Evolutionary conservation across 805 yeast genomes (phyloP).

Genomic region (Sugiyamaella valdiviana): DNA sequence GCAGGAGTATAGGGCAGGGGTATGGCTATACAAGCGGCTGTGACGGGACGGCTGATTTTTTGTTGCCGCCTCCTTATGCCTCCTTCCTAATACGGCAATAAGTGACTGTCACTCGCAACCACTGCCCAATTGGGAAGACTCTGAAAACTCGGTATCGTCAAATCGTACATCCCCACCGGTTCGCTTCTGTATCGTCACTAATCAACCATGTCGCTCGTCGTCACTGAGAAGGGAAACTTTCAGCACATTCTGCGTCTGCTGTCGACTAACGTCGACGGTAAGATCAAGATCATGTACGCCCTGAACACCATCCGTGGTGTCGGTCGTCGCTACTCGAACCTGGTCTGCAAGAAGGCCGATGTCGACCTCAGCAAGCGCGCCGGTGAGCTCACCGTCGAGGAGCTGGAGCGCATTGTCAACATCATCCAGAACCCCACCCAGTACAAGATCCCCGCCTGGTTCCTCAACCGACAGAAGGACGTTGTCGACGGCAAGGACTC

Average conservation of each 20-base stretch:
- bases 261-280: slow-evolving; percentile 99
- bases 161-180: background rate
- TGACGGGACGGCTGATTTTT: no score
- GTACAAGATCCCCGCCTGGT: slow-evolving; percentile 99
- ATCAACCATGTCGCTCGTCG: slow-evolving; percentile 83
- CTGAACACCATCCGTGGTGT: slow-evolving; percentile 99
- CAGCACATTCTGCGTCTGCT: slow-evolving; percentile 99
- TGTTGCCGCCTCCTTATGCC: no score
- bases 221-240: slow-evolving; percentile 98
- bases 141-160: background rate
- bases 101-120: background rate
- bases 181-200: slow-evolving; percentile 3
- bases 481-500: slow-evolving; percentile 97
- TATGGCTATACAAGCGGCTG: no score
- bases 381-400: slow-evolving; percentile 99
- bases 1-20: no score
- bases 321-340: slow-evolving; percentile 99
- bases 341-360: slow-evolving; percentile 99
- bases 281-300: slow-evolving; percentile 99
- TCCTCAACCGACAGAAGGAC: slow-evolving; percentile 99
- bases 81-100: slow-evolving; percentile 17
- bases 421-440: slow-evolving; percentile 99
- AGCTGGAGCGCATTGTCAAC: slow-evolving; percentile 99
- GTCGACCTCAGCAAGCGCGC: slow-evolving; percentile 98
- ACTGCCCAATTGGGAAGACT: background rate